Base-by-base conservation (phyloP, 2,329 filamentous ascomycete genomes). In the Paramyrothecium roridum region DNA sequence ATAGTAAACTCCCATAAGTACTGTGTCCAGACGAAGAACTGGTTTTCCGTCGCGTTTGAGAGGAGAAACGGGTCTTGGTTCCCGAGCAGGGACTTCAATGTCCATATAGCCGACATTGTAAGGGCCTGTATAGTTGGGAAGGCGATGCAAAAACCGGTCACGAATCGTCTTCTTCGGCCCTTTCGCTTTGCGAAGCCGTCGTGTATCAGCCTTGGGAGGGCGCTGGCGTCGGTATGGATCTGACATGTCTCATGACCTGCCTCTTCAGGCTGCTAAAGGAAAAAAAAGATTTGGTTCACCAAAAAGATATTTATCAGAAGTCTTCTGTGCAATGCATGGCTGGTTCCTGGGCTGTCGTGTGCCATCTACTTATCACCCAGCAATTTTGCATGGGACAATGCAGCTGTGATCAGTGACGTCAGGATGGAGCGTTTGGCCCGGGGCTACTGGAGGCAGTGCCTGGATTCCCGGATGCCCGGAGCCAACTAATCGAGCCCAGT, bases 61-160 rank as follows among this genome's bases (percentile, higher is more conserved):
- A 57, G 67, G 64, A 16, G 72, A 79, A 53, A 78, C 70, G 12
- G 67, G 66, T 21, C 72, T 68, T 13, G 75, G 73, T 2, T 70
- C 56, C 13, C 72, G 66, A 17, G 78, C 79, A 6, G 86, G 84
- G 26, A 88, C 78, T 67, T 89, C 86, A 55, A 87, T 75, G 61
- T 89, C 86, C 66, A 88, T 78, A 13, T 84, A 88, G 23, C 87
- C 87, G 45, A 91, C 87, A 58, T 80, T 80, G 67, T 89, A 88
- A 0, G 84, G 84, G 1, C 87, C 87, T 1, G 81, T 79, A 63
- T 88, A 87, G 16, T 76, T 65, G 3, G 87, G 86, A 52, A 90
- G 82, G 3, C 69, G 62, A 62, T 77, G 73, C 40, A 76, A 66
- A 50, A 76, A 62, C n/a, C 63, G 63, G 54, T 78, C 76, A 48